phyloP scores from a whole-genome alignment of 148 eudicot species.

The Fagopyrum homotropicum region DNA sequence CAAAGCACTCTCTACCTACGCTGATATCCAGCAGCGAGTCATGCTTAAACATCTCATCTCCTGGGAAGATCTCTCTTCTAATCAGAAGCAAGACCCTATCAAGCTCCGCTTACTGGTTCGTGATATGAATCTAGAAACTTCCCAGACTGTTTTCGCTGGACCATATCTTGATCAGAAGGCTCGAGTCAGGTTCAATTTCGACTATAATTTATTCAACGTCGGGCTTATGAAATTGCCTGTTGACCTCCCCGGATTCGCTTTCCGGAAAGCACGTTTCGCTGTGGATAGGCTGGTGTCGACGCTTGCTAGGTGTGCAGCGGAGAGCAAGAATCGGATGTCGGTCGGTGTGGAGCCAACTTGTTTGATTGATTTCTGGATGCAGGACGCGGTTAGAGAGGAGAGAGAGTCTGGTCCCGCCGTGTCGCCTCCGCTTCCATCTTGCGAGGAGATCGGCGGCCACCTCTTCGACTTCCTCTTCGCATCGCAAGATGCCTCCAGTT shows the following conservation, averaged over 20 bases:
- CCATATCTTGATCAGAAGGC: conserved; percentile 37
- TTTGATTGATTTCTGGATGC: conserved; percentile 80
- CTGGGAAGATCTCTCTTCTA: conserved; percentile 12
- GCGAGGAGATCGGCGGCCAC: conserved; percentile 45
- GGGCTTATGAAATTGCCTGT: conserved; percentile 71
- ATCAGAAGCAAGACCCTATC: conserved; percentile 16
- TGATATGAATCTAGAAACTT: conserved; percentile 79
- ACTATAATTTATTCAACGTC: conserved; percentile 59
- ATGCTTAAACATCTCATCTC: conserved; percentile 36
- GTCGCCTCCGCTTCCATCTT: conserved; percentile 29
- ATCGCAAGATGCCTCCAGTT: conserved; percentile 81
- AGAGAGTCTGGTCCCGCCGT: conserved; percentile 18
- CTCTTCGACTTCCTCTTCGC: conserved; percentile 81
- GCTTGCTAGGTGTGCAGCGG: conserved; percentile 39
- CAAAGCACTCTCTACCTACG: conserved; percentile 52
- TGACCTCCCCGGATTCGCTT: conserved; percentile 73
- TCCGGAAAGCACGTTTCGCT: conserved; percentile 55
- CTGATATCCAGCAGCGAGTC: conserved; percentile 42
- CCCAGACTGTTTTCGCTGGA: conserved; percentile 78
- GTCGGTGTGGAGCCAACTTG: conserved; percentile 47
- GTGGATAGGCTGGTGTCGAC: conserved; percentile 48
- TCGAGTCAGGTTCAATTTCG: conserved; percentile 36
- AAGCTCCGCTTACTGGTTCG: conserved; percentile 45
- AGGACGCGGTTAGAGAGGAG: conserved; percentile 41
- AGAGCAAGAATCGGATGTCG: conserved; percentile 40